Conservation (phyloP, 768 basidiomycete species). For the Dentipellis sp. region DNA sequence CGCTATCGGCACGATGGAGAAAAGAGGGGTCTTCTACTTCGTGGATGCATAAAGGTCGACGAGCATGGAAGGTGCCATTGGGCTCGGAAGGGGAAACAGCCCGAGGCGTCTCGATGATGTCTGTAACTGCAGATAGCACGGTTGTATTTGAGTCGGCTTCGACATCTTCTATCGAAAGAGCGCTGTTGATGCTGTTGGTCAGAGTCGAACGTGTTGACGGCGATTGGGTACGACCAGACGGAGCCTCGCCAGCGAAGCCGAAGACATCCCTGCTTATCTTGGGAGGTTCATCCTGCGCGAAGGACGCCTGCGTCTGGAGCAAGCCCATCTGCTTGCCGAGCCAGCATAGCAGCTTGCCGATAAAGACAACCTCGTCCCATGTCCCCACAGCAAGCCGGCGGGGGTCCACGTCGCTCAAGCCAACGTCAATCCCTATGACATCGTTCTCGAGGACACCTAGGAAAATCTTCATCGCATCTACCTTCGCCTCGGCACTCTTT, state of each 20-base stretch:
- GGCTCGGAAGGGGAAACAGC: conserved; percentile 3
- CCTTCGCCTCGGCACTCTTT: conserved; percentile 29
- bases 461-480: conserved; percentile 66
- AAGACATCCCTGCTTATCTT: background rate
- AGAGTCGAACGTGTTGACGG: conserved; percentile 25
- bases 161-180: conserved; percentile 21
- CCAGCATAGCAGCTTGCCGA: conserved; percentile 65
- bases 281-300: conserved; percentile 5
- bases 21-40: conserved; percentile 34
- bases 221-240: conserved; percentile 8
- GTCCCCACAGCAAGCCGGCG: conserved; percentile 52
- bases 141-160: conserved; percentile 27
- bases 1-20: conserved; percentile 15
- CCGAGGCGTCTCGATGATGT: conserved; percentile 11
- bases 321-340: conserved; percentile 41
- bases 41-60: conserved; percentile 37
- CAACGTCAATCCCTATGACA: conserved; percentile 49
- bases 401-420: conserved; percentile 58
- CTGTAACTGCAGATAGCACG: conserved; percentile 17
- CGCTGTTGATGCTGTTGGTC: conserved; percentile 24
- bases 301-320: conserved; percentile 12
- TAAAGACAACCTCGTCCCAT: conserved; percentile 55
- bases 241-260: background rate
- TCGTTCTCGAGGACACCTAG: conserved; percentile 66
- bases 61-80: background rate